Evolutionary conservation across 345 rosid genomes (phyloP), one percentile per base, ranked within the genome.

Genomic region (Cardamine resedifolia): DNA sequence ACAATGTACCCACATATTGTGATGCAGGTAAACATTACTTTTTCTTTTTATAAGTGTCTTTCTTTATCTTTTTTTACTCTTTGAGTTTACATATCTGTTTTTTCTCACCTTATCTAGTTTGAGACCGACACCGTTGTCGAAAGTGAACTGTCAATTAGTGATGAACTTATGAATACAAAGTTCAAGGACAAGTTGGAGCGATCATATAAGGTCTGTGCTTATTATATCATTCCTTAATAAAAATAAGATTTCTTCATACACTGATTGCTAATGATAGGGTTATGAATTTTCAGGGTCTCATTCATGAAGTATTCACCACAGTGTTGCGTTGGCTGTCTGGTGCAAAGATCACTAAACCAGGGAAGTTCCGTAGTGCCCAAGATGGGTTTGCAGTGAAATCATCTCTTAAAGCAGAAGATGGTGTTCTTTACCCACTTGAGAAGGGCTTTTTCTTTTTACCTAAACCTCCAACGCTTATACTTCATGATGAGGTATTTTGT

Each of bases 361-460:
- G 99, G 59, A 95, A 90, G 74, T 95, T 95, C 82, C 94, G 97
- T 71, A 95, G 99, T 81, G 83, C 86, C 77, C 96, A 87, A 82
- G 98, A 91, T 80, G 99, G 99, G 67, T 92, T 87, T 86, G 99
- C 98, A 5, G 99, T 95, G 72, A 95, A 95, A 82, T 95, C 97
- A 44, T 95, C 99, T 16, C 79, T 95, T 27, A 95, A 95, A 75
- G 99, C 98, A 71, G 99, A 95, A 85, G 99, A 95, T 77, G 97
- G 98, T 45, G 86, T 95, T 27, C 81, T 95, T 45, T 95, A 92
- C 78, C 98, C 99, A 38, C 97, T 95, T 53, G 99, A 95, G 77
- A 95, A 95, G 86, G 86, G 97, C 75, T 95, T 95, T 75, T 92
- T 95, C 86, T 92, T 91, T 76, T 76, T 95, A 57, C 99, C 99